phyloP scores from a whole-genome alignment of 2,329 filamentous ascomycete genomes.

The Madurella fahalii region DNA sequence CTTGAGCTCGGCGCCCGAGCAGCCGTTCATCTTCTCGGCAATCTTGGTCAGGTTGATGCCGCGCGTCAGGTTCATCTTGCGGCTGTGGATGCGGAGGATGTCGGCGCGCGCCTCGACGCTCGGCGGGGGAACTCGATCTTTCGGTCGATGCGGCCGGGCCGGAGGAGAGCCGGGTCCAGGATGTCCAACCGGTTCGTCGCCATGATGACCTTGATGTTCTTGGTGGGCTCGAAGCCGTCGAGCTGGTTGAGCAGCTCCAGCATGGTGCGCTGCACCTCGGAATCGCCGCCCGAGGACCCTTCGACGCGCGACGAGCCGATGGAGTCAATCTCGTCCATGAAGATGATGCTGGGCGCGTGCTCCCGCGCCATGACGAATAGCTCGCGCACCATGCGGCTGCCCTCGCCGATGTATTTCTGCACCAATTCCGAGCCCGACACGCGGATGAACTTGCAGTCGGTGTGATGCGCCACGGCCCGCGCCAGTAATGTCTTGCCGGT shows the following conservation, averaged over 20 bases:
- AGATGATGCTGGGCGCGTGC: conserved; percentile 97
- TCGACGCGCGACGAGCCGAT: conserved; percentile 97
- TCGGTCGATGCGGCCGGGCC: conserved; percentile 95
- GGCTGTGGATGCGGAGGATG: conserved; percentile 94
- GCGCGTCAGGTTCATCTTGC: conserved; percentile 97
- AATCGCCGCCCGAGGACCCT: conserved; percentile 90
- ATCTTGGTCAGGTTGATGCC: conserved; percentile 98
- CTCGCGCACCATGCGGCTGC: conserved; percentile 96
- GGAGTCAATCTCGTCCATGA: conserved; percentile 99
- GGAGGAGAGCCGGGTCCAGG: conserved; percentile 86
- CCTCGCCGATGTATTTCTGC: conserved; percentile 99
- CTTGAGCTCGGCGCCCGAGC: conserved; percentile 95
- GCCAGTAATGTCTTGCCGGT: conserved; percentile 96
- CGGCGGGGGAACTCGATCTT: conserved; percentile 99
- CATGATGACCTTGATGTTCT: conserved; percentile 99
- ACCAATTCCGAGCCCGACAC: conserved; percentile 95
- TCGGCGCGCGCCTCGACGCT: conserved; percentile 95
- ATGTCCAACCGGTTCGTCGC: conserved; percentile 98
- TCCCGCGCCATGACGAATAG: conserved; percentile 99
- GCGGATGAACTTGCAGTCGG: conserved; percentile 98
- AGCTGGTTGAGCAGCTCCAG: conserved; percentile 96
- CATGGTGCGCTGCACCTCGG: conserved; percentile 98
- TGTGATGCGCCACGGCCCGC: conserved; percentile 94
- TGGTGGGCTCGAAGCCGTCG: conserved; percentile 97
- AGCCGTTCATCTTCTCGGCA: conserved; percentile 99